Evolutionary conservation across 495 filamentous ascomycete species (phyloP), one percentile per base, ranked within the genome.

Genomic region (Neurospora hispaniola): DNA sequence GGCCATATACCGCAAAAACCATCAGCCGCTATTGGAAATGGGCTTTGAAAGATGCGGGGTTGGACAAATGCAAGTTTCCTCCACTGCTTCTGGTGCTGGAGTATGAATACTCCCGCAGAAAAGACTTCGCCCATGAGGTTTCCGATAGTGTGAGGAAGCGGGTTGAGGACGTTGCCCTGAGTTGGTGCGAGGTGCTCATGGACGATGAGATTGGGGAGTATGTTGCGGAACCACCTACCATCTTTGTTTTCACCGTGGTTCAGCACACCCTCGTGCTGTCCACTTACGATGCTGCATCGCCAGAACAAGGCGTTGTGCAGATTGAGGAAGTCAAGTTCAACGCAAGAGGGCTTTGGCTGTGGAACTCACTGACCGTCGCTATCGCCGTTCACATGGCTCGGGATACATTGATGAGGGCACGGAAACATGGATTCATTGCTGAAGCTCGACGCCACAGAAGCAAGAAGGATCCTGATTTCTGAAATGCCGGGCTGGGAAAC

Each of bases 311-410:
- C 20, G 73, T 81, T 4, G 71, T 80, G 5, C 70, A 74, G 16
- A 41, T 80, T 6, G 75, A 78, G 39, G 69, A 73, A 42, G 31
- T 80, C 42, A 42, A 12, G 2, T 54, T 81, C 23, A 79, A 77
- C 39, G 75, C 77, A 6, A 73, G 77, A 35, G 76, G 77, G 2
- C 71, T 73, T 59, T 81, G 78, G 78, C 74, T 80, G 5, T 81
- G 80, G 80, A 80, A 81, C 35, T 78, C 80, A 5, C 40, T 81
- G 42, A 77, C 78, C 12, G 43, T 81, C 39, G 80, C 80, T 5
- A 74, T 81, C 14, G 76, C 79, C 4, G 71, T 80, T 66, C 76
- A 78, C 62, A 70, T 79, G 66, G 74, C 72, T 16, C 42, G 77
- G 35, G 77, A 78, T 27, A 69, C 69, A 48, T 23, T 81, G 16